phyloP scores from a whole-genome alignment of 208 protist genomes.

The Strigomonas culicis region DNA sequence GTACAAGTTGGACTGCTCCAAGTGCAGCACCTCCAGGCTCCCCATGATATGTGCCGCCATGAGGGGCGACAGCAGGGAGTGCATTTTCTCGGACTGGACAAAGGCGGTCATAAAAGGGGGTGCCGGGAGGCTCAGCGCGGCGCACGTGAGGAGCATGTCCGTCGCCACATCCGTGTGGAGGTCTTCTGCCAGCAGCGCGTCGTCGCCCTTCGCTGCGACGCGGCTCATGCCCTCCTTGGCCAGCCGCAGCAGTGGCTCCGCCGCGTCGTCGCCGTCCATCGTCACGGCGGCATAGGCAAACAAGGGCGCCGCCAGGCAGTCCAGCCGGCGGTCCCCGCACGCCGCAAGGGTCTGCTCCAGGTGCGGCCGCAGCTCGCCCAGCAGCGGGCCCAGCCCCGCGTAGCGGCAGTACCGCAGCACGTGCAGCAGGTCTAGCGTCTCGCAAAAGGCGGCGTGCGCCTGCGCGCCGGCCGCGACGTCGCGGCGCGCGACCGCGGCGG shows the following conservation, averaged over 20 bases:
- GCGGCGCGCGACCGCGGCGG: neutral
- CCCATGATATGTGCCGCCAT: slow-evolving; percentile 37
- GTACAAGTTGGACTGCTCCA: slow-evolving; percentile 21
- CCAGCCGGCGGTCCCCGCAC: no score
- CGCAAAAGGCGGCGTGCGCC: neutral
- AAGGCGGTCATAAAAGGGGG: neutral
- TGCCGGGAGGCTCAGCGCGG: neutral
- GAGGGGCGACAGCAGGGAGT: slow-evolving; percentile 36
- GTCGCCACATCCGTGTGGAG: no score
- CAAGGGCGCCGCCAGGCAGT: no score
- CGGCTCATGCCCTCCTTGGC: no score
- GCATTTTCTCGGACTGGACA: slow-evolving; percentile 9
- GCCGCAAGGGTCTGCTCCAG: no score
- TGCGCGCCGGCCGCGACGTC: neutral
- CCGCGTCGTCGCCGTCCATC: no score
- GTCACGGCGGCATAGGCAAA: no score
- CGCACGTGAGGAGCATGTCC: no score
- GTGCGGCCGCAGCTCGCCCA: slow-evolving; percentile 14
- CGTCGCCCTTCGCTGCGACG: no score
- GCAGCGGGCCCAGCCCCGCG: slow-evolving; percentile 18
- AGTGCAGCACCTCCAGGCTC: slow-evolving; percentile 27
- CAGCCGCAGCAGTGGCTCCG: no score
- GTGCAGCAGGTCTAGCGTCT: slow-evolving; percentile 9
- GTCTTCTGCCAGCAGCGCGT: no score
- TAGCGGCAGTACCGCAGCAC: slow-evolving; percentile 33